Conservation (phyloP, 305 asterid species). For the Euphrasia arctica region DNA sequence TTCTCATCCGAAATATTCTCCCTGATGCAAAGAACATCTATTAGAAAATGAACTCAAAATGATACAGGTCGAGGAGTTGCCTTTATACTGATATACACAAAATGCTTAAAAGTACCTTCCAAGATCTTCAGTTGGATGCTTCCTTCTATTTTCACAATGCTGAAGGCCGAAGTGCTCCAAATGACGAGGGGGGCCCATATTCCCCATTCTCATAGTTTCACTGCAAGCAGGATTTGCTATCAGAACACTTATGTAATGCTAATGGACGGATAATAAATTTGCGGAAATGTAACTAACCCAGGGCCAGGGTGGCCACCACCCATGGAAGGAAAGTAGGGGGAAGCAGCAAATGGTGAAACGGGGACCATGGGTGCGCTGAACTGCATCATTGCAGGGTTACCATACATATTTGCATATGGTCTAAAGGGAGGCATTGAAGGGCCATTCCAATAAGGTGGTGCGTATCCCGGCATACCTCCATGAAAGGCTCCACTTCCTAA, state of each 20-base stretch:
- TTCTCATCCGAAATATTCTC: slow-evolving; percentile 38
- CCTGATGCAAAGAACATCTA: slow-evolving; percentile 35
- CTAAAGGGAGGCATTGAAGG: slow-evolving; percentile 40
- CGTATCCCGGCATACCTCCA: slow-evolving; percentile 61
- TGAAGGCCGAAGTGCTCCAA: slow-evolving; percentile 42
- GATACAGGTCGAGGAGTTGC: too few species aligned
- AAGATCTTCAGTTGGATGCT: slow-evolving; percentile 38
- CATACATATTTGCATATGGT: slow-evolving; percentile 56
- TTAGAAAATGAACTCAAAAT: slow-evolving; percentile 23
- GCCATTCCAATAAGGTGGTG: slow-evolving; percentile 66
- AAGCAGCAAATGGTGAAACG: slow-evolving; percentile 38
- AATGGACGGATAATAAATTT: slow-evolving; percentile 2
- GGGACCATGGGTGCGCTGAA: slow-evolving; percentile 60
- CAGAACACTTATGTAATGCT: slow-evolving; percentile 19
- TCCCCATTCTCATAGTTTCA: slow-evolving; percentile 45
- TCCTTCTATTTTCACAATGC: slow-evolving; percentile 45
- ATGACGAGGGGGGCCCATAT: slow-evolving; percentile 43
- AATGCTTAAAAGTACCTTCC: slow-evolving; percentile 40
- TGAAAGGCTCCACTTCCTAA: slow-evolving; percentile 53
- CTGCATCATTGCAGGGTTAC: slow-evolving; percentile 58
- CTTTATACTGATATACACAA: too few species aligned
- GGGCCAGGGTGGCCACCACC: slow-evolving; percentile 39
- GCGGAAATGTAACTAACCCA: slow-evolving; percentile 41
- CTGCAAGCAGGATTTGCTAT: slow-evolving; percentile 41
- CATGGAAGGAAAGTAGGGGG: slow-evolving; percentile 47